Conservation (phyloP, 163 green algal genomes). For the Chlorella variabilis region DNA sequence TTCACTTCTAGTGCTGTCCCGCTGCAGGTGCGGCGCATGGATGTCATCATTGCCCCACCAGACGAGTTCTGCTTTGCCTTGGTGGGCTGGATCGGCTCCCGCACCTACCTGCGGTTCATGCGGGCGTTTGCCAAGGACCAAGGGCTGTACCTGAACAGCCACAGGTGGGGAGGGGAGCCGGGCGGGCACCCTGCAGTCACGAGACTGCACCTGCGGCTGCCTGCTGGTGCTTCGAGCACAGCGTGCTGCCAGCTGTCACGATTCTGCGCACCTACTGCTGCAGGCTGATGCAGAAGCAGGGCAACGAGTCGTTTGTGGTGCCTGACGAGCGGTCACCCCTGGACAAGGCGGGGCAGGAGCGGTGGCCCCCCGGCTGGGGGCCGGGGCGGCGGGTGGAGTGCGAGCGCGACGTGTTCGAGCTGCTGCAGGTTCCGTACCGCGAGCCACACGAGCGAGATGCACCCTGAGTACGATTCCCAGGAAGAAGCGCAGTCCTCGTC, state of each 20-base stretch:
- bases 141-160: conserved; percentile 42
- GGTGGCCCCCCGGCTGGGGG: conserved; percentile 46
- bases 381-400: not conserved
- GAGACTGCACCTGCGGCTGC: too few species aligned
- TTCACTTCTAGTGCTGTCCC: not conserved
- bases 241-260: too few species aligned
- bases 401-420: conserved; percentile 50
- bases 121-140: conserved; percentile 28
- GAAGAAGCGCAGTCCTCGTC: too few species aligned
- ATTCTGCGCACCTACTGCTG: too few species aligned
- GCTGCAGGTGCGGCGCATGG: conserved; percentile 34
- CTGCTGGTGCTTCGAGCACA: too few species aligned
- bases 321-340: conserved; percentile 44
- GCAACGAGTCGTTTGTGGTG: conserved; percentile 14
- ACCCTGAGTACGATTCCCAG: too few species aligned
- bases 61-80: conserved; percentile 42
- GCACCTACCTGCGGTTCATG: conserved; percentile 47
- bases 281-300: conserved; percentile 45
- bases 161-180: conserved; percentile 42
- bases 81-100: conserved; percentile 41
- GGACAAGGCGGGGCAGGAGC: not conserved
- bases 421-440: conserved; percentile 39
- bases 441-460: conserved; percentile 40
- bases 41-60: conserved; percentile 44
- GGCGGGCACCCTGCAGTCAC: too few species aligned